These are phyloP conservation scores for Rutstroemia sp. DNA, from an alignment of 2,329 filamentous ascomycete species.

Conservation along the genomic window DNA sequence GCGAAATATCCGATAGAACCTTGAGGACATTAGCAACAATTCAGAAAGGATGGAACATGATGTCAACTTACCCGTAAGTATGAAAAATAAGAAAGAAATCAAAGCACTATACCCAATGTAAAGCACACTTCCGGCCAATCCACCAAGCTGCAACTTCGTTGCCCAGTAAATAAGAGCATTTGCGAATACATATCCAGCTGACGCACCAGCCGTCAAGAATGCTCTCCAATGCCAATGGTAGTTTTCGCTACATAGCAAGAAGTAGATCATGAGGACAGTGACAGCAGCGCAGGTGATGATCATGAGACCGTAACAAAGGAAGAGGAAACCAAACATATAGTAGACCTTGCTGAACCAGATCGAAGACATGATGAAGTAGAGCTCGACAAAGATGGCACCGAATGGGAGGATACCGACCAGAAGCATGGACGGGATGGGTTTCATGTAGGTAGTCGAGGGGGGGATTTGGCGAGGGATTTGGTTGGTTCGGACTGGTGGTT, in stretches of 20 bases:
- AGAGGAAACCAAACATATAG: conserved; percentile 99
- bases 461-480: conserved; percentile 97
- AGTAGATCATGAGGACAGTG: conserved; percentile 92
- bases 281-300: conserved; percentile 90
- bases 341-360: conserved; percentile 99
- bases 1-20: conserved; percentile 94
- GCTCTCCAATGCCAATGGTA: conserved; percentile 99
- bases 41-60: background rate
- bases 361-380: conserved; percentile 99
- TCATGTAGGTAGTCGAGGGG: conserved; percentile 72
- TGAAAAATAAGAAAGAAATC: conserved; percentile 85
- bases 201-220: conserved; percentile 86
- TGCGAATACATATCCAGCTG: conserved; percentile 82
- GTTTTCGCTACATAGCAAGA: conserved; percentile 90
- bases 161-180: conserved; percentile 89
- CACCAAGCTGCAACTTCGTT: conserved; percentile 78
- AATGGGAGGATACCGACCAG: conserved; percentile 91
- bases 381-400: conserved; percentile 93
- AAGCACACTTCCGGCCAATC: conserved; percentile 77
- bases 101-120: conserved; percentile 91
- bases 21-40: conserved; percentile 32
- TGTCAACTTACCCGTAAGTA: conserved; percentile 72
- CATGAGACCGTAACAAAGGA: conserved; percentile 96
- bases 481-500: conserved; percentile 85
- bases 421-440: conserved; percentile 81